Conservation (phyloP, 768 basidiomycete species). For the Albatrellus ellisii region DNA sequence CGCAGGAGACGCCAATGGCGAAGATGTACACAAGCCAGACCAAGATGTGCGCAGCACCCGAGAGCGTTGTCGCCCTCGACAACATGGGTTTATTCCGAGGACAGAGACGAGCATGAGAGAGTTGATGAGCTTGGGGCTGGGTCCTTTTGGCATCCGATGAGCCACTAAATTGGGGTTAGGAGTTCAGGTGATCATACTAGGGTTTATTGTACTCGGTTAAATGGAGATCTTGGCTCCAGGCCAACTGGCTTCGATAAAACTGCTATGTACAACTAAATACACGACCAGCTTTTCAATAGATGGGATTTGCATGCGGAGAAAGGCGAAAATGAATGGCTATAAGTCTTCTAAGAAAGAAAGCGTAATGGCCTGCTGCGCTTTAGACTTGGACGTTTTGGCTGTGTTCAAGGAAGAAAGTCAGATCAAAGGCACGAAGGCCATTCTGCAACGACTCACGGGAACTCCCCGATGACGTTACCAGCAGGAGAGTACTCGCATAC, state of each 20-base stretch:
- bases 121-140: background rate
- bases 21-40: constrained; percentile 19
- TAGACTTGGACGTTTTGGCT: constrained; percentile 22
- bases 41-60: constrained; percentile 20
- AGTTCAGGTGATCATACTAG: too few species aligned
- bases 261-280: too few species aligned
- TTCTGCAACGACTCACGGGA: constrained; percentile 34
- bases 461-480: constrained; percentile 53
- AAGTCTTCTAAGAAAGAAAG: background rate
- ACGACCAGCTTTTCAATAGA: too few species aligned
- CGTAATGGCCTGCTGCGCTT: background rate
- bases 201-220: too few species aligned
- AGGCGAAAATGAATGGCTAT: too few species aligned
- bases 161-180: background rate
- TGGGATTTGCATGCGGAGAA: too few species aligned
- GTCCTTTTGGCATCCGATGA: background rate
- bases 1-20: constrained; percentile 48
- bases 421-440: background rate
- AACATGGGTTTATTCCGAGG: background rate
- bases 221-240: too few species aligned
- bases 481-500: constrained; percentile 59
- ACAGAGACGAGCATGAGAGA: background rate
- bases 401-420: background rate
- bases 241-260: too few species aligned
- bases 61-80: background rate